These are phyloP conservation scores for Cucurbita pepo DNA, from an alignment of 306 rosid genomes.

Conservation along the genomic window DNA sequence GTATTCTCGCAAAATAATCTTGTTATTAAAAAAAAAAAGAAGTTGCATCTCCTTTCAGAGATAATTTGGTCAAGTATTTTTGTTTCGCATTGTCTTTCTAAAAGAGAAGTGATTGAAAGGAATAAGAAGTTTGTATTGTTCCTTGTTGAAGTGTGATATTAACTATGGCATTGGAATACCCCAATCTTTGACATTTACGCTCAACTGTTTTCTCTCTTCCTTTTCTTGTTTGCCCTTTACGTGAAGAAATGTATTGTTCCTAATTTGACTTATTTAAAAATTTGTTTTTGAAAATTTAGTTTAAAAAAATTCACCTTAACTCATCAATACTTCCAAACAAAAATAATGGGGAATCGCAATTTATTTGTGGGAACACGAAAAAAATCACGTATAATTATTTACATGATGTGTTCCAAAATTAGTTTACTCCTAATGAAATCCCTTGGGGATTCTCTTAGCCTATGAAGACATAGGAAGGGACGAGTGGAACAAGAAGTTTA, in stretches of 20 bases:
- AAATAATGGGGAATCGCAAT: too few relatives aligned
- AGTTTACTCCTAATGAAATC: too few relatives aligned
- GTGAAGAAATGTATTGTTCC: neutral
- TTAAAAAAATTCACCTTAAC: too few relatives aligned
- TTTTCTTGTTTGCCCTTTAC: neutral
- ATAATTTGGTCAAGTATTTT: constrained; percentile 26
- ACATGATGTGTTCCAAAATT: too few relatives aligned
- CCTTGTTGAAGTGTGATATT: neutral
- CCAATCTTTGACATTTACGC: constrained; percentile 1
- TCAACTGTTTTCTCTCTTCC: neutral
- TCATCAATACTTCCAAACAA: too few relatives aligned
- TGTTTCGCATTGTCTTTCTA: constrained; percentile 18
- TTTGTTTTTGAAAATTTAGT: too few relatives aligned
- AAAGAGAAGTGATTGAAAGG: constrained; percentile 21
- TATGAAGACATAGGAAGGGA: too few relatives aligned
- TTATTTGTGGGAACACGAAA: too few relatives aligned
- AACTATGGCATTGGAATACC: neutral
- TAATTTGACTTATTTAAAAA: neutral
- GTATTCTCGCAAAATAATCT: constrained; percentile 21
- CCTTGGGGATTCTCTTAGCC: too few relatives aligned
- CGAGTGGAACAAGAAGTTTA: too few relatives aligned
- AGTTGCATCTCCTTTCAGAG: constrained; percentile 15
- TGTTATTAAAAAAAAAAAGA: neutral
- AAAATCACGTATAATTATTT: too few relatives aligned
- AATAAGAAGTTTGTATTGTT: neutral